Percentiles rank a stretch among this genome's conserved stretches.
phyloP scores from a whole-genome alignment of 1,284 basidiomycete genomes.

The Porodaedalea pini region DNA sequence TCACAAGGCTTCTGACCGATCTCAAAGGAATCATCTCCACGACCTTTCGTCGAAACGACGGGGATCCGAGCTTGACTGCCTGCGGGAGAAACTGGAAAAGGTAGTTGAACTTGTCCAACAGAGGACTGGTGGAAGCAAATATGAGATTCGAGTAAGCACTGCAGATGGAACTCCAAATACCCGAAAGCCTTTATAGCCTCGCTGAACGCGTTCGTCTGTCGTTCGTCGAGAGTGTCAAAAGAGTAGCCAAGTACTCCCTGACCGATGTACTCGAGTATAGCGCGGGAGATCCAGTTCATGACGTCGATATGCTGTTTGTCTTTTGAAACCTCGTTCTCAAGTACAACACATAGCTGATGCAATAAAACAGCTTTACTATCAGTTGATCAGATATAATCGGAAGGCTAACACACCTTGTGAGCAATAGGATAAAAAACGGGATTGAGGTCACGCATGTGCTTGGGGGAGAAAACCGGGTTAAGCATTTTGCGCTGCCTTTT shows the following conservation, averaged over 20 bases:
- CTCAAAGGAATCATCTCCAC: slow-evolving; percentile 35
- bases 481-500: slow-evolving; percentile 30
- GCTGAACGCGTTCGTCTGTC: slow-evolving; percentile 29
- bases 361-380: slow-evolving; percentile 27
- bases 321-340: slow-evolving; percentile 15
- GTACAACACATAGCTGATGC: slow-evolving; percentile 28
- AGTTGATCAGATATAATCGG: slow-evolving; percentile 31
- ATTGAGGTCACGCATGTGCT: slow-evolving; percentile 28
- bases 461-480: slow-evolving; percentile 31
- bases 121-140: not conserved
- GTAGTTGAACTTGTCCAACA: slow-evolving; percentile 1
- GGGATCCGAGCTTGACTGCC: slow-evolving; percentile 32
- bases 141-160: not conserved
- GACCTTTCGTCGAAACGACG: slow-evolving; percentile 36
- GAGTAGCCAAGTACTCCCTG: slow-evolving; percentile 39
- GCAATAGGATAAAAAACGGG: slow-evolving; percentile 30
- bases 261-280: slow-evolving; percentile 35
- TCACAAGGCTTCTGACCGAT: slow-evolving; percentile 32
- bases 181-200: slow-evolving; percentile 30
- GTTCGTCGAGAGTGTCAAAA: slow-evolving; percentile 35
- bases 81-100: slow-evolving; percentile 1
- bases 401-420: slow-evolving; percentile 25
- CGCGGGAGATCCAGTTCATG: slow-evolving; percentile 37
- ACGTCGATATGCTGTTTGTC: slow-evolving; percentile 36
- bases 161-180: slow-evolving; percentile 18